Conservation (phyloP, 106 monocot species). For the Amphibolis antarctica region DNA sequence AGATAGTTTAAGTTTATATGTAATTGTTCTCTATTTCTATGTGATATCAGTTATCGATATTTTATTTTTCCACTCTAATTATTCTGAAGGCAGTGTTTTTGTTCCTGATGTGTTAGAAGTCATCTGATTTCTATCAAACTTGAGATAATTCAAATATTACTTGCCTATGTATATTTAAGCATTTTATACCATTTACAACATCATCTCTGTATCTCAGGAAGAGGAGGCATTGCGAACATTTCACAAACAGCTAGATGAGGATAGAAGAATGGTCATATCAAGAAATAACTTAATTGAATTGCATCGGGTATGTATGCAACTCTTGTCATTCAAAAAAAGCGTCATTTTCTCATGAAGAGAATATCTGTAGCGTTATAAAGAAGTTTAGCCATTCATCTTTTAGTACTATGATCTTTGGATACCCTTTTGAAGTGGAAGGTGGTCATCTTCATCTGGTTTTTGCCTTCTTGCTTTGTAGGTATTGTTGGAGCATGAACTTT, state of each 20-base stretch:
- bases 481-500: slow-evolving; percentile 65
- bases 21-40: no score
- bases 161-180: not conserved
- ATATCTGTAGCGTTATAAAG: not conserved
- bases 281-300: slow-evolving; percentile 82
- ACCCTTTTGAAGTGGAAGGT: no score
- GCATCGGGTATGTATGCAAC: slow-evolving; percentile 40
- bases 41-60: no score
- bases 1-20: no score
- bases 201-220: slow-evolving; percentile 36
- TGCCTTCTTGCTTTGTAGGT: slow-evolving; percentile 34
- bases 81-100: not conserved
- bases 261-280: slow-evolving; percentile 70
- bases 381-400: not conserved
- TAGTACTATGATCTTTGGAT: no score
- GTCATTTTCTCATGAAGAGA: not conserved
- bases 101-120: not conserved
- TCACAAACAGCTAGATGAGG: slow-evolving; percentile 82
- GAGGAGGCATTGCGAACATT: slow-evolving; percentile 57
- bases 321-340: not conserved
- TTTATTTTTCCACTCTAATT: not conserved
- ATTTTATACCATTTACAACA: not conserved
- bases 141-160: not conserved
- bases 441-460: not conserved
- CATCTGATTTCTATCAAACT: not conserved